Conservation (phyloP, 148 eudicot species). For the Vaccinium corymbosum region DNA sequence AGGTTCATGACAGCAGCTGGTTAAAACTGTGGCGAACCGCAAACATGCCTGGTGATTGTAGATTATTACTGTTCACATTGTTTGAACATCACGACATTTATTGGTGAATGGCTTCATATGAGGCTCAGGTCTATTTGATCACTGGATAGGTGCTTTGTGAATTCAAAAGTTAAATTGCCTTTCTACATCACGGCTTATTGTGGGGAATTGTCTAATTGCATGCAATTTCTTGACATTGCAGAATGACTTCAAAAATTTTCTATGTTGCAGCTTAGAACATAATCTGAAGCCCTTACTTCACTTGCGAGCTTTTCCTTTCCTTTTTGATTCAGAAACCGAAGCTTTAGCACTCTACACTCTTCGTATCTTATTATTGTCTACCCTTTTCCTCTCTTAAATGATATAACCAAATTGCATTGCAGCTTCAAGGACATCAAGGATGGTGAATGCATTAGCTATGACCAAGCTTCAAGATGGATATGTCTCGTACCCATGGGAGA, state of each 20-base stretch:
- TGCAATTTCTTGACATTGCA: neutral
- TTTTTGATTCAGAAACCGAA: neutral
- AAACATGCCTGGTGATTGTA: neutral
- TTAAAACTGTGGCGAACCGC: neutral
- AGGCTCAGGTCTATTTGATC: neutral
- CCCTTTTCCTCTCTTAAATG: neutral
- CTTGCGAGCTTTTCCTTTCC: neutral
- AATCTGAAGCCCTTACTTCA: neutral
- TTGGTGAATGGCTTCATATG: neutral
- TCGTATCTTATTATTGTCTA: neutral
- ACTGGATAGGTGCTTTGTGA: neutral
- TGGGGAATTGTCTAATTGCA: neutral
- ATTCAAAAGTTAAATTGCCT: neutral
- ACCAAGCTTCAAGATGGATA: slow-evolving; percentile 62
- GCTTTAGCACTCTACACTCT: neutral
- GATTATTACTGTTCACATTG: too few species aligned
- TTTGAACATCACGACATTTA: neutral
- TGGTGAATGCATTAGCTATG: slow-evolving; percentile 49
- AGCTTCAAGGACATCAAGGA: slow-evolving; percentile 69
- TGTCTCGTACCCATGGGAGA: slow-evolving; percentile 78
- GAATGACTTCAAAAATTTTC: neutral
- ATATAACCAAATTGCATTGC: neutral
- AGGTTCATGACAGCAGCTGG: neutral
- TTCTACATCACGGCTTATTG: neutral
- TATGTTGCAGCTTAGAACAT: neutral